Evolutionary conservation across 2,329 filamentous ascomycete species (phyloP), one percentile per base, ranked within the genome.

Genomic region (Harringtonia aguacate): DNA sequence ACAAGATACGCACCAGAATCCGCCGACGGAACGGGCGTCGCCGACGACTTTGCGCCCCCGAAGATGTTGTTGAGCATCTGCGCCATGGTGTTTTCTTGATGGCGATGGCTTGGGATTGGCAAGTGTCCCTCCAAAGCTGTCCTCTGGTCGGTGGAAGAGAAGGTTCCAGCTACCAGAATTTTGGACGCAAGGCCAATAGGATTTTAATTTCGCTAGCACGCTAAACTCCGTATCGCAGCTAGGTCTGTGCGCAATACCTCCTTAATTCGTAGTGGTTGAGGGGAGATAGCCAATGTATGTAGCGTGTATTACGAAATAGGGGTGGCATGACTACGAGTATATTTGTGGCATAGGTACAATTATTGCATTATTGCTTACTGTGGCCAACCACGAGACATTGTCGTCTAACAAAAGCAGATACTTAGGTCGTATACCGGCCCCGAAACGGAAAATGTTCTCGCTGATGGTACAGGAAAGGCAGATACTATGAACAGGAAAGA

Each of bases 51-150:
- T 59, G 70, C 70, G 59, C 75, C 80, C 57, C 81, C 81, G 55
- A 88, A 76, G 56, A 86, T 63, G 58, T 76, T 77, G 64, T 84
- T 84, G 53, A 85, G 59, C 52, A 83, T 63, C 55, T 73, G 68
- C 53, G 73, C 73, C 73, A 77, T 77, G 50, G 31, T 48, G 44
- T 41, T 47, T 14, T 28, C 20, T 17, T 35, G 37, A 48, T 50
- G 48, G 38, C 47, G 48, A 44, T 42, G 33, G 36, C 20, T 41
- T 33, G 14, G 27, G n/a, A 20, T 34, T n/a, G 29, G 20, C 37
- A 21, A 14, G 8, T 8, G 36, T 14, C 28, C 21, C 14, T 14
- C 13, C 20, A 21, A 33, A 41, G 17, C 22, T 34, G 43, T 40
- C 39, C 39, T 22, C 28, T 33, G 20, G 28, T 21, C 29, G 31